Base-by-base conservation (phyloP, 495 filamentous ascomycete species). In the Penicillium soppii region DNA sequence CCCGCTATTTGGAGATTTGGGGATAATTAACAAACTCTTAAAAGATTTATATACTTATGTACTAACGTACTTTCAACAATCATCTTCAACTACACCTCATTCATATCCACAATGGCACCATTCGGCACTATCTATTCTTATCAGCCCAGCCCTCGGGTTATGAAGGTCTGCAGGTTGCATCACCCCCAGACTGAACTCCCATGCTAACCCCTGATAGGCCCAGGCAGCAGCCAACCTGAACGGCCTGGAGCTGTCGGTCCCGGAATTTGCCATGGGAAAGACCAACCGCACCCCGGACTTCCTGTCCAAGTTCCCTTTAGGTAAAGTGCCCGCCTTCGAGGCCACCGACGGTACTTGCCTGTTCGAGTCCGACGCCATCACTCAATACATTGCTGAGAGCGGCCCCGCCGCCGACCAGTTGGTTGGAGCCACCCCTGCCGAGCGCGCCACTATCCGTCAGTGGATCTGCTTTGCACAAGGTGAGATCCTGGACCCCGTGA, bases 301-400 rank as follows among this genome's bases (percentile, higher is more conserved):
- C 70, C 65, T 80, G 20, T 54, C 78, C 70, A 86, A 85, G 58
- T 86, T 84, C 69, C 81, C 82, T 13, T 47, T 78, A 19, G 82
- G 82, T 63, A 84, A 84, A 50, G 76, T 83, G 16, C 82, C 82
- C 32, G 75, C 74, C 39, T 79, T 84, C 61, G 75, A 79, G 53
- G 69, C 62, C 41, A 65, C 78, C 43, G 78, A 83, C 54, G 82
- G 81, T 38, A 62, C 62, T 54, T 50, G 17, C 50, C 53, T 84
- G 33, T 57, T 74, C 57, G 82, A 84, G 52, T 73, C 74, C 43
- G 70, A 74, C 27, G 82, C 82, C 52, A 86, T 86, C 61, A 66
- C 74, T 8, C 62, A 67, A 22, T 84, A 78, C 65, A 43, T 82
- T 43, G 78, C 80, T 22, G 73, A 76, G 47, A 71, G 65, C 30